Conservation (phyloP, 257 asterid genomes). For the Schizonepeta tenuifolia region DNA sequence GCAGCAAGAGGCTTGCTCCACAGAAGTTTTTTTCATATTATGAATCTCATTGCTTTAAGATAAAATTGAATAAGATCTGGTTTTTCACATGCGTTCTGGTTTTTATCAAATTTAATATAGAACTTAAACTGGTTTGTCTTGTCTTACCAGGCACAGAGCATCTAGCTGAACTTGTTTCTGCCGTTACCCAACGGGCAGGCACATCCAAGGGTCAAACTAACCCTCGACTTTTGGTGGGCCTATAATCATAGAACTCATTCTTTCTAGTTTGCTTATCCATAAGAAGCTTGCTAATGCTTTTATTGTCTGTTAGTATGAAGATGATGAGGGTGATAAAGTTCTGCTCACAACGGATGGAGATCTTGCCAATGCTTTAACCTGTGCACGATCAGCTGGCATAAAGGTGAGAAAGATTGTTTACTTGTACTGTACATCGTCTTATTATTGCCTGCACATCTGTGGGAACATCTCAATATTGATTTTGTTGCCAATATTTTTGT, state of each 20-base stretch:
- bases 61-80: background rate
- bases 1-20: background rate
- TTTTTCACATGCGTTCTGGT: background rate
- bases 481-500: background rate
- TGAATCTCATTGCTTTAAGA: no score
- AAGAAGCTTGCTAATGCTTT: slow-evolving; percentile 29
- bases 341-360: slow-evolving; percentile 80
- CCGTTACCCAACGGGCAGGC: slow-evolving; percentile 76
- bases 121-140: slow-evolving; percentile 5
- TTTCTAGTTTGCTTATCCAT: background rate
- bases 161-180: slow-evolving; percentile 78
- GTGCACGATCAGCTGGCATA: slow-evolving; percentile 65
- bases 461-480: background rate
- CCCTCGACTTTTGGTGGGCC: slow-evolving; percentile 85
- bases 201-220: slow-evolving; percentile 41
- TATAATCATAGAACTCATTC: slow-evolving; percentile 15
- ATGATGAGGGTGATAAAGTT: slow-evolving; percentile 95
- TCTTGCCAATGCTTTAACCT: slow-evolving; percentile 77
- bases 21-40: background rate
- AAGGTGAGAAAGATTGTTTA: slow-evolving; percentile 56
- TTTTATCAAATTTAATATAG: slow-evolving; percentile 21
- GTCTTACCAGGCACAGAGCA: slow-evolving; percentile 65
- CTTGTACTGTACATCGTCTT: background rate
- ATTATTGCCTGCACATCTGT: background rate
- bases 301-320: slow-evolving; percentile 68